Evolutionary conservation across 306 rosid genomes (phyloP), one percentile per base, ranked within the genome.

Genomic region (Vicia sativa): DNA sequence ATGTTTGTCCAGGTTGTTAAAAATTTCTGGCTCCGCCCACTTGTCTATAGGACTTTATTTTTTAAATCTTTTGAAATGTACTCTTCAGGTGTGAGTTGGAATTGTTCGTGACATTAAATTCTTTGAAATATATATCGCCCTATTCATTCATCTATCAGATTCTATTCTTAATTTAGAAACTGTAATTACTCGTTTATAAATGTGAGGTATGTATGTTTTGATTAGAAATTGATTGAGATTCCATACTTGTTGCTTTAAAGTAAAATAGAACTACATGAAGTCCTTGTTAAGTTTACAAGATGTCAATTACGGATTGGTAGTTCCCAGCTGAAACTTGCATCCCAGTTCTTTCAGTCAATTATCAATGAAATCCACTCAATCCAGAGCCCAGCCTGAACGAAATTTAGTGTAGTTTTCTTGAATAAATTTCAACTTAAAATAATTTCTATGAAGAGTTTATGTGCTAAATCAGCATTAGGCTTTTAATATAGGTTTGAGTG

Each of bases 21-120:
- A n/a, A n/a, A n/a, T n/a, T n/a, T n/a, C n/a, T n/a, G n/a, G n/a
- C n/a, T n/a, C n/a, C n/a, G n/a, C n/a, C n/a, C n/a, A n/a, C n/a
- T n/a, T n/a, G n/a, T n/a, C n/a, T n/a, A n/a, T 54, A 19, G 55
- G 35, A 53, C 34, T 23, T 53, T 53, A 23, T 53, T 53, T 23
- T 53, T 53, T 53, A 23, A 53, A 23, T 11, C 59, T 11, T 53
- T 25, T 53, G 34, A 21, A 53, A 23, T 53, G 34, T 52, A 21
- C 55, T 18, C 58, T 52, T 52, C 31, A 9, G 31, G n/a, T 21
- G 58, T 52, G 34, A 21, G 58, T 52, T 52, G 31, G 8, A 52
- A 19, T 52, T 21, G n/a, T 7, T 5, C 4, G 59, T 23, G 59
- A 53, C 14, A 21, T 53, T 23, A 53, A 53, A 52, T 19, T 52